Evolutionary conservation across 2,329 filamentous ascomycete species (phyloP).

Genomic region (Coniochaeta sp.): DNA sequence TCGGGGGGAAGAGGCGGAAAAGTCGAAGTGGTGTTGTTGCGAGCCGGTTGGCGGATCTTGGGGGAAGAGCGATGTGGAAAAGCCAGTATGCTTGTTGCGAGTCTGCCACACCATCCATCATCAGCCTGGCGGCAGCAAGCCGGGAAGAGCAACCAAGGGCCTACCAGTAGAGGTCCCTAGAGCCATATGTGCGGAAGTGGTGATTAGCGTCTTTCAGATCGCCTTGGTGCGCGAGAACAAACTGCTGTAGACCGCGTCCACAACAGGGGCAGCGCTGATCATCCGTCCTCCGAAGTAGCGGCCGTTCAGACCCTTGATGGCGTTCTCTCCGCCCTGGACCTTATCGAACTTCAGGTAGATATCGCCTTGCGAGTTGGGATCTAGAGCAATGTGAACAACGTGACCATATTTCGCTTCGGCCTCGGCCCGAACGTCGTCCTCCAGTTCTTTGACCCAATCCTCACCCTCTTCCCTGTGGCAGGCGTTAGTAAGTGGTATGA

Average conservation of each 20-base stretch:
- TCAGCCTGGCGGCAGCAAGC: conserved; percentile 1
- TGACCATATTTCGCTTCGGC: conserved; percentile 94
- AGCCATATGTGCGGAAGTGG: conserved; percentile 31
- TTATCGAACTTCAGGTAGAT: conserved; percentile 98
- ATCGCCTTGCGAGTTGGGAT: conserved; percentile 89
- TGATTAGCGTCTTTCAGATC: conserved; percentile 61
- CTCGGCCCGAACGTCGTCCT: conserved; percentile 87
- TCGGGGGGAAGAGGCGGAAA: background rate
- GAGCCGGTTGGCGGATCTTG: too few species aligned
- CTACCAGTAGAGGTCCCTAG: conserved; percentile 34
- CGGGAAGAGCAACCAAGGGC: conserved; percentile 5
- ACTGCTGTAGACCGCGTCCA: conserved; percentile 98
- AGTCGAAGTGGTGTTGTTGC: background rate
- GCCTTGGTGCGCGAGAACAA: conserved; percentile 83
- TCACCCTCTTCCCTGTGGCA: conserved; percentile 73
- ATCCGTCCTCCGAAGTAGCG: conserved; percentile 89
- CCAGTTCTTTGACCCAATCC: conserved; percentile 84
- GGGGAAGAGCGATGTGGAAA: background rate
- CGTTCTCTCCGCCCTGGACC: conserved; percentile 91
- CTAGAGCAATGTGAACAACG: conserved; percentile 93
- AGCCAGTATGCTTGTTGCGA: too few species aligned
- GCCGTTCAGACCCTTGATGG: conserved; percentile 95
- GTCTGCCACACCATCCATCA: conserved; percentile 1
- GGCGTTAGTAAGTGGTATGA: conserved; percentile 23
- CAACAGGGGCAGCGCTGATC: conserved; percentile 91